Conservation (phyloP, 257 asterid species). For the Cruciata laevipes region DNA sequence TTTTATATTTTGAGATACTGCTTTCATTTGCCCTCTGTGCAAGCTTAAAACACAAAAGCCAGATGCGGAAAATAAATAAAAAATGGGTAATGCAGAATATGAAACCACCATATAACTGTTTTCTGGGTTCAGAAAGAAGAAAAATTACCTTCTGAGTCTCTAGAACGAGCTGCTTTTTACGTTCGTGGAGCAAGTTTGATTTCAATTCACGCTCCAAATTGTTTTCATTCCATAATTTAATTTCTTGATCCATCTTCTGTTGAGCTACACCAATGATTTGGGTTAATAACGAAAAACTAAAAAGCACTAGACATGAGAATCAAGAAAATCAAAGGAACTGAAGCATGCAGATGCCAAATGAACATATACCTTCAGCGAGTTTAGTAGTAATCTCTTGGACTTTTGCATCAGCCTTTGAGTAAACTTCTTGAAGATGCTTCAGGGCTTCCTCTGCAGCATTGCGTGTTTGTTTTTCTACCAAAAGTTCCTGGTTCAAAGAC, state of each 20-base stretch:
- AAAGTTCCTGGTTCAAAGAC: slow-evolving; percentile 57
- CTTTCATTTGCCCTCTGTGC: neutral
- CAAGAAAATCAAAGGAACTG: slow-evolving; percentile 8
- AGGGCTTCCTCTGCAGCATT: slow-evolving; percentile 87
- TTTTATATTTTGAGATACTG: too few relatives aligned
- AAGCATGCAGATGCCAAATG: slow-evolving; percentile 17
- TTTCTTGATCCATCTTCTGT: slow-evolving; percentile 84
- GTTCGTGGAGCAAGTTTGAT: slow-evolving; percentile 87
- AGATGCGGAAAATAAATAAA: too few relatives aligned
- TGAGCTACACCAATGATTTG: slow-evolving; percentile 57
- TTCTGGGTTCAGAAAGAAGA: neutral
- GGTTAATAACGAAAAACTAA: slow-evolving; percentile 18
- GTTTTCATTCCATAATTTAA: slow-evolving; percentile 79
- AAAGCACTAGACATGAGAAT: slow-evolving; percentile 6
- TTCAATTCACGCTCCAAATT: slow-evolving; percentile 81
- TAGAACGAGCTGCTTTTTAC: slow-evolving; percentile 95
- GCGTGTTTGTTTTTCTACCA: slow-evolving; percentile 77
- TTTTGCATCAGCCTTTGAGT: slow-evolving; percentile 69
- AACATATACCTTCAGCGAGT: slow-evolving; percentile 73
- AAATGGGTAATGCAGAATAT: neutral
- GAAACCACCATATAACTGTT: neutral
- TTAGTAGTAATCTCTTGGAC: slow-evolving; percentile 63
- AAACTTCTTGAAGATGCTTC: slow-evolving; percentile 63
- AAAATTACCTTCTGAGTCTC: slow-evolving; percentile 85
- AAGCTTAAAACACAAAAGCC: neutral